Conservation (phyloP, 805 yeast species). For the Candida yuanshanica region DNA sequence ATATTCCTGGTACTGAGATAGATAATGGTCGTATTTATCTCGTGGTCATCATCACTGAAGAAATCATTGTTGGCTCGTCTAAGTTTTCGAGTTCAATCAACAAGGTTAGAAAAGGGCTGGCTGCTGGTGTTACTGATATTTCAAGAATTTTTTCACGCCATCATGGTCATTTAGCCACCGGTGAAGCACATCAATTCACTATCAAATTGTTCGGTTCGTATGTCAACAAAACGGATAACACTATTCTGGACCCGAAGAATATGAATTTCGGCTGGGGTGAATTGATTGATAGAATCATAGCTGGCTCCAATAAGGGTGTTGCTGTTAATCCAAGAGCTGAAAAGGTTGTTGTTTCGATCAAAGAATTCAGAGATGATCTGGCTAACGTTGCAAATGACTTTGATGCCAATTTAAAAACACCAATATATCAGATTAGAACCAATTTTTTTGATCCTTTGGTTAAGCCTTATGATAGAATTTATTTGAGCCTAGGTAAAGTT, state of each 20-base stretch:
- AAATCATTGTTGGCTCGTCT: conserved; percentile 39
- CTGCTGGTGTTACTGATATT: conserved; percentile 84
- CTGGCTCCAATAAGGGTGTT: conserved; percentile 69
- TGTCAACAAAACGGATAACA: conserved; percentile 34
- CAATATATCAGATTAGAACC: conserved; percentile 61
- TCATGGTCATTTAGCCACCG: conserved; percentile 52
- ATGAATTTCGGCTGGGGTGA: conserved; percentile 86
- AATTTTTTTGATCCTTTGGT: conserved; percentile 61
- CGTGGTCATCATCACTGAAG: conserved; percentile 73
- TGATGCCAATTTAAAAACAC: conserved; percentile 35
- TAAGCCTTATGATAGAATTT: conserved; percentile 52
- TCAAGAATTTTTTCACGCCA: conserved; percentile 68
- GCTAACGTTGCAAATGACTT: conserved; percentile 26
- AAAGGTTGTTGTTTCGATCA: conserved; percentile 59
- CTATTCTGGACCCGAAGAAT: conserved; percentile 31
- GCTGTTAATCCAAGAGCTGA: conserved; percentile 82
- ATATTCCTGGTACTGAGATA: conserved; percentile 64
- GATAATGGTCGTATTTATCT: conserved; percentile 62
- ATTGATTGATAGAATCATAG: conserved; percentile 66
- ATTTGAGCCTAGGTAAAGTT: conserved; percentile 51
- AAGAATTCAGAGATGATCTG: conserved; percentile 56
- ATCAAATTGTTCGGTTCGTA: conserved; percentile 70
- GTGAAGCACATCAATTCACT: conserved; percentile 65
- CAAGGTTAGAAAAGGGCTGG: conserved; percentile 67
- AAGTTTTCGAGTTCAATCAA: conserved; percentile 22